phyloP scores from a whole-genome alignment of 805 yeast genomes.

The Zygosaccharomyces bisporus region DNA sequence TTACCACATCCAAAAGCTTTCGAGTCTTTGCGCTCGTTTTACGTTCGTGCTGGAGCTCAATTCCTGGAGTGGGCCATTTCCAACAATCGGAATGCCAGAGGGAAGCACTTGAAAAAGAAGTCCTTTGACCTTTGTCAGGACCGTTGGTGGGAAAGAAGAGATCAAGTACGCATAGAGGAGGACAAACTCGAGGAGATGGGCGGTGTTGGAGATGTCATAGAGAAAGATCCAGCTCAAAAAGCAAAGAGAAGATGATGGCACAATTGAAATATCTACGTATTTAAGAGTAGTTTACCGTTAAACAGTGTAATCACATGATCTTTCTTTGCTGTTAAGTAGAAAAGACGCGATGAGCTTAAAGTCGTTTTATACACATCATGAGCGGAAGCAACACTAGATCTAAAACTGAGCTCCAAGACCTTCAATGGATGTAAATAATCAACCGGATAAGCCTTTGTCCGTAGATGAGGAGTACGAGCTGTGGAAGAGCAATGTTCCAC shows the following conservation, averaged over 20 bases:
- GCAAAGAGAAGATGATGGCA: conserved; percentile 47
- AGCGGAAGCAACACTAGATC: neutral
- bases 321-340: neutral
- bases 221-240: conserved; percentile 54
- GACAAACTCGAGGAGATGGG: conserved; percentile 86
- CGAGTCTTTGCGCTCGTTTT: conserved; percentile 78
- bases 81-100: conserved; percentile 78
- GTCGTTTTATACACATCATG: neutral
- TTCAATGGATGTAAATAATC: conserved; percentile 16
- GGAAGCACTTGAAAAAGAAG: conserved; percentile 81
- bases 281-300: neutral
- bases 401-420: neutral
- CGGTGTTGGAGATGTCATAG: conserved; percentile 85
- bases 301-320: conserved; percentile 5
- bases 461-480: conserved; percentile 60
- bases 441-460: conserved; percentile 31
- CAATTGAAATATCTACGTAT: neutral
- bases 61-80: conserved; percentile 93
- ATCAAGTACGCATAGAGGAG: conserved; percentile 81
- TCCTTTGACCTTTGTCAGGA: conserved; percentile 90
- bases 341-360: neutral
- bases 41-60: conserved; percentile 77
- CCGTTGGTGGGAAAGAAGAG: conserved; percentile 99
- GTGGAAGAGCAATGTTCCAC: conserved; percentile 78
- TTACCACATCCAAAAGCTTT: conserved; percentile 95